Conservation (phyloP, 345 rosid genomes). For the Acer saccharum region DNA sequence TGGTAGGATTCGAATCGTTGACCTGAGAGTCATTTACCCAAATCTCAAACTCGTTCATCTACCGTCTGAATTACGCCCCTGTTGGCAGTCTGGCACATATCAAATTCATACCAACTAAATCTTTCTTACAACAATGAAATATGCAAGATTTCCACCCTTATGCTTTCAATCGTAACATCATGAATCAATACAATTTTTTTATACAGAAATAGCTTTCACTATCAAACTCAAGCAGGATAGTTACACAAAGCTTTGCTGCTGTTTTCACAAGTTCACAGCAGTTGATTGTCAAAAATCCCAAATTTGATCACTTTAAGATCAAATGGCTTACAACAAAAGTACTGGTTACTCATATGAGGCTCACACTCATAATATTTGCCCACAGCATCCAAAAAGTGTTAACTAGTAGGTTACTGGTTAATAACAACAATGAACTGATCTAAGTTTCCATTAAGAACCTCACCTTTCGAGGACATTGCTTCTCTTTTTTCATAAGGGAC, state of each 20-base stretch:
- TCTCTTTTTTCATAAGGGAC: slow-evolving; percentile 9
- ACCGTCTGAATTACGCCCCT: too few relatives aligned
- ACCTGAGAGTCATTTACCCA: too few relatives aligned
- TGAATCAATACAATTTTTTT: too few relatives aligned
- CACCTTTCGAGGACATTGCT: slow-evolving; percentile 16
- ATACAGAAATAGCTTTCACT: background rate
- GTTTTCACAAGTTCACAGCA: background rate
- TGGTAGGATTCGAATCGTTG: too few relatives aligned
- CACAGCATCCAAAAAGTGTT: background rate
- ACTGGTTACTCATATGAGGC: background rate
- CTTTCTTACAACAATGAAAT: too few relatives aligned
- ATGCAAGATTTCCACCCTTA: too few relatives aligned
- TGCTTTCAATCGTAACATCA: too few relatives aligned
- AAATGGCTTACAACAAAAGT: background rate
- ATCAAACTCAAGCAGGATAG: background rate
- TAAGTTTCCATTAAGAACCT: slow-evolving; percentile 25
- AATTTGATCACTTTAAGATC: background rate
- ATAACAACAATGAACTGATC: background rate
- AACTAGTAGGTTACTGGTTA: background rate
- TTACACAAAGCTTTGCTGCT: background rate
- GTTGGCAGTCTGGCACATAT: too few relatives aligned
- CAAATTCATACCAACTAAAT: too few relatives aligned
- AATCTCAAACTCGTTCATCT: too few relatives aligned
- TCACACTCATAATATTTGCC: background rate
- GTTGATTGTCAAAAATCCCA: background rate